Evolutionary conservation across 352 stramenopile species (phyloP), one percentile per base, ranked within the genome.

Genomic region (Globisporangium abappressorium): DNA sequence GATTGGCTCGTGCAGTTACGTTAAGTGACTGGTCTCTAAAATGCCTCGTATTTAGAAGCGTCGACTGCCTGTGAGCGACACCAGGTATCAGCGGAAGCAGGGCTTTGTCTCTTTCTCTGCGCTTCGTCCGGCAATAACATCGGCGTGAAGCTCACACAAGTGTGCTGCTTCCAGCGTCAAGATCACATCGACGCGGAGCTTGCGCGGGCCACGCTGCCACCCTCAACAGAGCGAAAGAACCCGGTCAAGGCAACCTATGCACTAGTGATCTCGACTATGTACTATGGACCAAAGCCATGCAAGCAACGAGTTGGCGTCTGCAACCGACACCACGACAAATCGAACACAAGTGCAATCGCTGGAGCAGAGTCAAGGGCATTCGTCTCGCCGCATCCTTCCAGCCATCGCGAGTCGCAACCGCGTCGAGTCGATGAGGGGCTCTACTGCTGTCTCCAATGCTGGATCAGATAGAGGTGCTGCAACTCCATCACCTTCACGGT

Each of bases 281-380:
- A 57, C 15, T 34, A 58, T 66, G 61, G 61, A 66, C 11, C 46
- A 58, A 38, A 26, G 9, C 47, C 61, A 20, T 38, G 47, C 30
- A 51, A 41, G 22, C 11, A 43, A 43, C 47, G 34, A 58, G 30
- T 43, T 36, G 47, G 30, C n/a, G n/a, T 22, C 30, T 24, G 12
- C 28, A 12, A 28, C 30, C 30, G 56, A 54, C 38, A n/a, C 12
- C n/a, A 28, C 14, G 8, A 24, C 4, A n/a, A 26, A 47, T 3
- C 20, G 0, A 15, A 59, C 11, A n/a, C 30, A n/a, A 55, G 47
- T 59, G 47, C 7, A 49, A 3, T n/a, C 61, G 11, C 30, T 28
- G 6, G 30, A 26, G 22, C 54, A 24, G 18, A 59, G 22, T 5
- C 18, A 20, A 20, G 11, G 14, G n/a, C 47, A 14, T 14, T 28